Percentiles rank a stretch among this genome's conserved stretches.
These are phyloP conservation scores for Claviceps africana DNA, from an alignment of 2,329 filamentous ascomycete species.

Conservation along the genomic window DNA sequence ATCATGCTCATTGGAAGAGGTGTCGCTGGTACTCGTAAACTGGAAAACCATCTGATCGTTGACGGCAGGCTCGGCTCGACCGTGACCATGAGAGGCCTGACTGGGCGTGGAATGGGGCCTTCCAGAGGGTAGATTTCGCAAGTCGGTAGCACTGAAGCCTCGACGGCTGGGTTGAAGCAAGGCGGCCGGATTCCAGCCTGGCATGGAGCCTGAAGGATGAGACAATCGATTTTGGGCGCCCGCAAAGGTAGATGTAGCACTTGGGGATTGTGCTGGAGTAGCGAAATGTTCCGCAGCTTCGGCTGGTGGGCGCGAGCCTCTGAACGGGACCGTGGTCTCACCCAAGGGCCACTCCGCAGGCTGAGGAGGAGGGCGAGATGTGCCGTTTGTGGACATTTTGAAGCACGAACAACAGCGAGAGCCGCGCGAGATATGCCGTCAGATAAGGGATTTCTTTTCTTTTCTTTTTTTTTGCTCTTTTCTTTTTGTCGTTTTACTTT, in stretches of 20 bases:
- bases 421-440: neutral
- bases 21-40: conserved; percentile 24
- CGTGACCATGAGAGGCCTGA: conserved; percentile 6
- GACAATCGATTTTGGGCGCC: conserved; percentile 15
- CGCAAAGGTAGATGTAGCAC: conserved; percentile 1
- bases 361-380: conserved; percentile 1
- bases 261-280: neutral
- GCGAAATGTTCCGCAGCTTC: neutral
- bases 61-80: conserved; percentile 8
- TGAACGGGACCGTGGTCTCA: conserved; percentile 5
- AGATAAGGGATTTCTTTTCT: neutral
- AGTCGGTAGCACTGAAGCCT: conserved; percentile 15
- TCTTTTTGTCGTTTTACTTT: neutral
- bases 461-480: neutral
- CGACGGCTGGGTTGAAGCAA: conserved; percentile 25
- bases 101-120: conserved; percentile 7
- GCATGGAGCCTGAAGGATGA: conserved; percentile 14
- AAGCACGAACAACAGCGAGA: neutral
- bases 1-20: conserved; percentile 19
- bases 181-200: conserved; percentile 27
- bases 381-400: conserved; percentile 8
- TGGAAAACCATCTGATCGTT: conserved; percentile 25
- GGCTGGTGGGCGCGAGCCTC: conserved; percentile 3
- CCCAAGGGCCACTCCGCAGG: conserved; percentile 4
- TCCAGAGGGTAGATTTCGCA: conserved; percentile 13